phyloP scores from a whole-genome alignment of 306 rosid species.

The Lathyrus sativus region DNA sequence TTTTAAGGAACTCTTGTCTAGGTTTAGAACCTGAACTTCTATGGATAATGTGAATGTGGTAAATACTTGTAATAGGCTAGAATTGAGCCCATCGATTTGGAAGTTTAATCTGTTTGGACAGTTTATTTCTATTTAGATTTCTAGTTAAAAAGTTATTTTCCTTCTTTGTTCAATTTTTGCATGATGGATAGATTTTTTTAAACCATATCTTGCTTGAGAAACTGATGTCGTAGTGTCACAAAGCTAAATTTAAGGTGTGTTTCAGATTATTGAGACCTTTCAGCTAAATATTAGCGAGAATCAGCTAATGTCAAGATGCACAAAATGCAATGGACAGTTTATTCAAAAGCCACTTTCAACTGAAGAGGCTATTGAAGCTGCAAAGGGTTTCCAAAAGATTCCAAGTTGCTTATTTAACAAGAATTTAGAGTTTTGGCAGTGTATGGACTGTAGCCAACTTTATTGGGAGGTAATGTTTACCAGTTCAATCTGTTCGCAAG shows the following conservation, averaged over 20 bases:
- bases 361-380: constrained; percentile 88
- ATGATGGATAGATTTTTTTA: not conserved
- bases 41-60: constrained; percentile 2
- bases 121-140: constrained; percentile 11
- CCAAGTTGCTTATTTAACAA: constrained; percentile 81
- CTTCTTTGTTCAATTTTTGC: constrained; percentile 1
- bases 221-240: constrained; percentile 17
- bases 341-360: constrained; percentile 81
- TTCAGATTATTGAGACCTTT: constrained; percentile 84
- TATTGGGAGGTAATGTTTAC: constrained; percentile 81
- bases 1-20: constrained; percentile 6
- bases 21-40: constrained; percentile 14
- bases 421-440: constrained; percentile 92
- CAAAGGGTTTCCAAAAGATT: constrained; percentile 85
- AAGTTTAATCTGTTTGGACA: not conserved
- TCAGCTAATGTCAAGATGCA: constrained; percentile 84
- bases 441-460: constrained; percentile 88
- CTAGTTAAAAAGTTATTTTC: not conserved
- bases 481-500: constrained; percentile 19
- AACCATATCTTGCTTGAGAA: constrained; percentile 26
- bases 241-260: constrained; percentile 35
- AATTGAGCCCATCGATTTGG: constrained; percentile 18
- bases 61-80: not conserved
- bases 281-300: constrained; percentile 70
- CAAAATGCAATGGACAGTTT: constrained; percentile 92